Evolutionary conservation across 2,329 filamentous ascomycete species (phyloP).

Genomic region (Gnomoniopsis sp.): DNA sequence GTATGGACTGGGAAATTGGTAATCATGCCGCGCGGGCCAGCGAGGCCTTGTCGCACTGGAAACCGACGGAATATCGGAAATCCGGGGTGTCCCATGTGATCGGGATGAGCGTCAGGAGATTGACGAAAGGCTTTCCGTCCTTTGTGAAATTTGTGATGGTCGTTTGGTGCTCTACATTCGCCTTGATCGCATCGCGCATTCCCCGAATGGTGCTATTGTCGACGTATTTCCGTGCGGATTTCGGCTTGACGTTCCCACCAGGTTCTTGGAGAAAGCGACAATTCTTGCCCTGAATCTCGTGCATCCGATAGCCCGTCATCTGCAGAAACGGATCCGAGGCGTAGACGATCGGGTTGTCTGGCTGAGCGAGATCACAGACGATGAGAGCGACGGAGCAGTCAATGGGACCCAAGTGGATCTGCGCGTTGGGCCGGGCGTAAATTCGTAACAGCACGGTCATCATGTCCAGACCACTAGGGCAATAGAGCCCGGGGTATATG

Average conservation of each 20-base stretch:
- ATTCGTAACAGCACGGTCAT: constrained; percentile 61
- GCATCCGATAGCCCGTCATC: constrained; percentile 72
- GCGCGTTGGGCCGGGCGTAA: constrained; percentile 65
- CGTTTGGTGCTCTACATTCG: constrained; percentile 44
- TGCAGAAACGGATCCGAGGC: constrained; percentile 76
- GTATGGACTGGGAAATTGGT: too few relatives aligned
- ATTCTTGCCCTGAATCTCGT: constrained; percentile 75
- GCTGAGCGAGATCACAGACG: constrained; percentile 71
- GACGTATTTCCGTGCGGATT: constrained; percentile 60
- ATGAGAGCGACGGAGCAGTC: constrained; percentile 82
- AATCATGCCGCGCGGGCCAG: not conserved
- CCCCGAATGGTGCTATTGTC: constrained; percentile 61
- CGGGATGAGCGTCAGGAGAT: constrained; percentile 81
- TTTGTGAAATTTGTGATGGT: constrained; percentile 76
- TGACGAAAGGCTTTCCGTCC: constrained; percentile 75
- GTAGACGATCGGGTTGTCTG: constrained; percentile 79
- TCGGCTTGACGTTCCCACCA: constrained; percentile 59
- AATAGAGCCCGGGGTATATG: constrained; percentile 55
- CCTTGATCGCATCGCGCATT: constrained; percentile 44
- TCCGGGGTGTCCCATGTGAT: constrained; percentile 63
- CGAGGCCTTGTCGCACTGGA: constrained; percentile 57
- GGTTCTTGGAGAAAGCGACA: constrained; percentile 83
- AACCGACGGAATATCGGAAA: constrained; percentile 74
- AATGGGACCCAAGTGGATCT: constrained; percentile 76
- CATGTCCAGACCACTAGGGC: constrained; percentile 52